phyloP scores from a whole-genome alignment of 768 basidiomycete genomes.

The Leccinum boreale region DNA sequence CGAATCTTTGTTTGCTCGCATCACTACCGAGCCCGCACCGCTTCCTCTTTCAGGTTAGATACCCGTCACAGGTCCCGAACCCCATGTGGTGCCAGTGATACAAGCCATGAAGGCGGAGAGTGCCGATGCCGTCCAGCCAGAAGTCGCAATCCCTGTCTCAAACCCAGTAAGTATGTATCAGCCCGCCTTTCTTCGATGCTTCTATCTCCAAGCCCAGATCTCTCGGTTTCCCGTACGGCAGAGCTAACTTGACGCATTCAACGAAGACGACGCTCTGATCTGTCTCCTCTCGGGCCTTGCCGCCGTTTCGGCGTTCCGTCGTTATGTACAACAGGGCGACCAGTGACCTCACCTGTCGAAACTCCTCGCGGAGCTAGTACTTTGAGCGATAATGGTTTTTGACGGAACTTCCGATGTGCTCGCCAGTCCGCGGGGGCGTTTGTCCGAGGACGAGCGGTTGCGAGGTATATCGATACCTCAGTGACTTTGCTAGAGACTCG shows the following conservation, averaged over 20 bases:
- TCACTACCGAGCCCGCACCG: not conserved
- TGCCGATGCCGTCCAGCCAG: not conserved
- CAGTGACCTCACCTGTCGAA: not conserved
- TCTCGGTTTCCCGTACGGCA: not conserved
- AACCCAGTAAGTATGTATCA: not conserved
- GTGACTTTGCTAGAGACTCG: not conserved
- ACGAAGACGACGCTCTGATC: not conserved
- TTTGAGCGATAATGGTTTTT: slow-evolving; percentile 2
- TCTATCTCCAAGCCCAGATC: not conserved
- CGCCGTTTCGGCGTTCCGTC: not conserved
- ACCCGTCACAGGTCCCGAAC: not conserved
- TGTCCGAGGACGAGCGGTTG: not conserved
- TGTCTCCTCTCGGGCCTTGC: not conserved
- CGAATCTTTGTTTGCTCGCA: not conserved
- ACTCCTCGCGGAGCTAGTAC: not conserved
- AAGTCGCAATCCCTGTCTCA: not conserved
- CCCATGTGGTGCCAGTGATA: not conserved
- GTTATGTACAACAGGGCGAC: not conserved
- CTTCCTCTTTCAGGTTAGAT: not conserved
- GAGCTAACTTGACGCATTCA: not conserved
- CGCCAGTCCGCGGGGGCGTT: slow-evolving; percentile 5
- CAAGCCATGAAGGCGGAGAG: not conserved
- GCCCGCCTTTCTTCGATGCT: not conserved
- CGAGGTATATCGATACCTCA: not conserved
- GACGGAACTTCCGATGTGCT: slow-evolving; percentile 6